Percentiles rank a stretch among this genome's conserved stretches.
Conservation (phyloP, 495 filamentous ascomycete species). For the Penicillium longicatenatum region DNA sequence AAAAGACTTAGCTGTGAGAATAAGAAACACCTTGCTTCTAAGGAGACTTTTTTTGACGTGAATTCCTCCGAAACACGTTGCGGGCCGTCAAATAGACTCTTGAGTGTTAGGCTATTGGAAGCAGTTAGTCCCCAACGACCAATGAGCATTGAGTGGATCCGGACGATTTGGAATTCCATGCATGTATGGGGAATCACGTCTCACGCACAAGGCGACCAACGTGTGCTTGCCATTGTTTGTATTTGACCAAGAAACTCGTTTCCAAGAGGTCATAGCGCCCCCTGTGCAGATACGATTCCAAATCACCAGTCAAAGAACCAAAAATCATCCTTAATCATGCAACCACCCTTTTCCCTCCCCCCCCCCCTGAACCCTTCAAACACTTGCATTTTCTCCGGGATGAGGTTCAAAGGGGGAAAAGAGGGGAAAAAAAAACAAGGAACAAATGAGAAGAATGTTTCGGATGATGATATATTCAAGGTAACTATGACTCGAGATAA, state of each 20-base stretch:
- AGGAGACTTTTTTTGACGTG: neutral
- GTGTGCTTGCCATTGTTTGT: conserved; percentile 12
- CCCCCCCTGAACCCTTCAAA: neutral
- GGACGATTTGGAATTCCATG: conserved; percentile 22
- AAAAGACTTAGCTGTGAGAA: neutral
- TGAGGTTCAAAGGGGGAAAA: neutral
- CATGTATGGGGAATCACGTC: conserved; percentile 13
- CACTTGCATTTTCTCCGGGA: too few relatives aligned
- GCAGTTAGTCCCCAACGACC: too few relatives aligned
- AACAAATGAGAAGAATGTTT: neutral
- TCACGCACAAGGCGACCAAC: conserved; percentile 1
- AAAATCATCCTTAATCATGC: conserved; percentile 1
- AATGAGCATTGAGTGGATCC: conserved; percentile 18
- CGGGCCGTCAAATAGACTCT: neutral
- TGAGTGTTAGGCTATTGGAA: too few relatives aligned
- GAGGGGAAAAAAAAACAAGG: neutral
- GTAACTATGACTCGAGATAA: conserved; percentile 1
- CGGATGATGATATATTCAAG: neutral
- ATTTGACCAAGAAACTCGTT: conserved; percentile 1
- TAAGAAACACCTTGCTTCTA: neutral
- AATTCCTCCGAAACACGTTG: conserved; percentile 3
- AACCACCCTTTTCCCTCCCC: conserved; percentile 5
- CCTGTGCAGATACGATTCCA: conserved; percentile 9
- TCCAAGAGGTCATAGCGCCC: conserved; percentile 11
- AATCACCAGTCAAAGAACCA: neutral